Percentiles rank a stretch among this genome's conserved stretches.
Conservation (phyloP, 148 eudicot species). For the Selenicereus undatus region DNA sequence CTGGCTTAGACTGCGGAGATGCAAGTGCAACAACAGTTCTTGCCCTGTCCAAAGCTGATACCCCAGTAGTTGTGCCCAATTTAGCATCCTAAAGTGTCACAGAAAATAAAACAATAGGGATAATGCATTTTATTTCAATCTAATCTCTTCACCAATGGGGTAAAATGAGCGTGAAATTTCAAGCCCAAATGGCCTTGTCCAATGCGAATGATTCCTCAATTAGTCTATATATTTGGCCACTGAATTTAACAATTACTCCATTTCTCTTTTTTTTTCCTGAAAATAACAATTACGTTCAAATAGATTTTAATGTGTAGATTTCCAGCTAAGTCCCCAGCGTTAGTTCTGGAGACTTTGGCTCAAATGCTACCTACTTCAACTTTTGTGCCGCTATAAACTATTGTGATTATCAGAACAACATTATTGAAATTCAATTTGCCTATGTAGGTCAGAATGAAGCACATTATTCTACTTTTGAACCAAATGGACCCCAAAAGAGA, state of each 20-base stretch:
- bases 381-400: too few relatives aligned
- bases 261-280: too few relatives aligned
- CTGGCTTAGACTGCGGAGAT: constrained; percentile 59
- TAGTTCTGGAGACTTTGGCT: too few relatives aligned
- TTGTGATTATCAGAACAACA: too few relatives aligned
- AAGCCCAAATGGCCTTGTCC: neutral
- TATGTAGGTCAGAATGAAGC: too few relatives aligned
- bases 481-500: too few relatives aligned
- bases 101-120: neutral
- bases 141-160: neutral
- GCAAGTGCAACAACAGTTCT: constrained; percentile 69
- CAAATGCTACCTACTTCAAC: too few relatives aligned
- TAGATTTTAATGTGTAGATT: too few relatives aligned
- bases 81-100: constrained; percentile 59
- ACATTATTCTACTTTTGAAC: neutral
- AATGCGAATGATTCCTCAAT: neutral
- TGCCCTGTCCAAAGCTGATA: constrained; percentile 90
- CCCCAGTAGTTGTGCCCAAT: constrained; percentile 70
- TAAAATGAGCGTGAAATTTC: neutral
- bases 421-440: too few relatives aligned
- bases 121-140: neutral
- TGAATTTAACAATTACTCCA: neutral
- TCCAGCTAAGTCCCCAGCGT: too few relatives aligned
- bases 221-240: neutral
- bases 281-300: too few relatives aligned